Base-by-base conservation (phyloP, 345 rosid species). In the Gossypium ekmanianum region DNA sequence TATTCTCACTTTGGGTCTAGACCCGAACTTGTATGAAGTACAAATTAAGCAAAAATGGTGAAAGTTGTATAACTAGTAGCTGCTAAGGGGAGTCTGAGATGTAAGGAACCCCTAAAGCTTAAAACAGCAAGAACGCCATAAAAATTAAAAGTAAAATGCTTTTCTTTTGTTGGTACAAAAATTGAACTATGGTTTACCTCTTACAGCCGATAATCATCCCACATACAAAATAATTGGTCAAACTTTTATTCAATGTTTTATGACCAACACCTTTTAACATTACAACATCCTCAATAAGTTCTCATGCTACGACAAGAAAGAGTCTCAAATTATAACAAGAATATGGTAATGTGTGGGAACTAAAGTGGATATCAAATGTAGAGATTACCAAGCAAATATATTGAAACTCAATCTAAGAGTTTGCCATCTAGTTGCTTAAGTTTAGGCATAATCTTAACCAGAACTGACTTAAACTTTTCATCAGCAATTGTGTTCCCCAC, bases 341-440 rank as follows among this genome's bases (percentile, higher is more conserved):
- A 61, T 20, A 45, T 56, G 34, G 64, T 20, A 54, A 56, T 13
- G 29, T 6, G 9, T 34, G 12, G 70, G n/a, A 34, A 44, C 9
- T 43, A 9, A 43, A 16, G 34, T 26, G 47, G 62, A 39, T 43
- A 54, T 43, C 24, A 20, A 17, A 64, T 8, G 16, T 2, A 47
- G 41, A 51, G 41, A 14, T 26, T 39, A 24, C 41, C 44, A 51
- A 11, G n/a, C 7, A 7, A 50, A n/a, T 2, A 48, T 51, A 18
- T 18, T 22, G 50, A 75, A 61, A 77, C 7, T 74, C 61, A 83
- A 18, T 48, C 73, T 74, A 87, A 62, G 17, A 76, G 52, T 68
- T 78, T 77, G 26, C 87, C 93, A 75, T 95, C 93, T 24, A 91
- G 78, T 89, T 87, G 90, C 78, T 82, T 78, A 10, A 95, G 94